Percentiles rank a stretch among this genome's conserved stretches.
These are phyloP conservation scores for Withania somnifera DNA, from an alignment of 305 asterid species.

Conservation along the genomic window DNA sequence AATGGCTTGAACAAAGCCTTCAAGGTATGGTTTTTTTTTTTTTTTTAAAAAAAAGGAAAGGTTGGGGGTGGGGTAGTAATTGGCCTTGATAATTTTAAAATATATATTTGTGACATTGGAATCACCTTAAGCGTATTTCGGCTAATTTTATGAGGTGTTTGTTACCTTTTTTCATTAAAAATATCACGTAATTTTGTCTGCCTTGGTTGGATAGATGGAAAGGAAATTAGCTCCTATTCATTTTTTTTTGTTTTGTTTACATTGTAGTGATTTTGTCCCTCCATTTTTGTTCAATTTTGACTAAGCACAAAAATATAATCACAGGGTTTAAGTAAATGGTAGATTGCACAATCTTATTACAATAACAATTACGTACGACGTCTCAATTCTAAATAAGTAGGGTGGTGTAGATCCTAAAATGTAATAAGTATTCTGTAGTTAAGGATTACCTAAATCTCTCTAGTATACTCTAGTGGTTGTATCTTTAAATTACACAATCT, in stretches of 20 bases:
- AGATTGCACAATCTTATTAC: not conserved
- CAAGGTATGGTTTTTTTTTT: conserved; percentile 32
- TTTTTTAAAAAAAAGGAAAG: too few species aligned
- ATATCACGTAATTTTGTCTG: not conserved
- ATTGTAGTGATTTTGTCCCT: not conserved
- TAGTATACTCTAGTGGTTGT: too few species aligned
- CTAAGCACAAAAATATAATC: not conserved
- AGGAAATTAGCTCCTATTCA: not conserved
- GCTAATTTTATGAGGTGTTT: not conserved
- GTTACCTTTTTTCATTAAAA: not conserved
- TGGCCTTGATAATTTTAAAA: not conserved
- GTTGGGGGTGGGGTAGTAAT: not conserved
- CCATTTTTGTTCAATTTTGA: not conserved
- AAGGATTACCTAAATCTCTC: too few species aligned
- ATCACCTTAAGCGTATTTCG: not conserved
- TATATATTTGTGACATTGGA: accelerated
- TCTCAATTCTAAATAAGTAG: not conserved
- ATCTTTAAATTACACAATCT: too few species aligned
- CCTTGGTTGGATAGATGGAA: not conserved
- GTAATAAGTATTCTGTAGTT: not conserved
- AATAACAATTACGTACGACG: not conserved
- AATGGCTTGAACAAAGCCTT: conserved; percentile 91
- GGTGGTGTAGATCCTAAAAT: not conserved
- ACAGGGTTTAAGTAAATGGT: not conserved
- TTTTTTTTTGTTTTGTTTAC: not conserved